phyloP scores from a whole-genome alignment of 116 monocot genomes.

The Phalaenopsis hybrid region DNA sequence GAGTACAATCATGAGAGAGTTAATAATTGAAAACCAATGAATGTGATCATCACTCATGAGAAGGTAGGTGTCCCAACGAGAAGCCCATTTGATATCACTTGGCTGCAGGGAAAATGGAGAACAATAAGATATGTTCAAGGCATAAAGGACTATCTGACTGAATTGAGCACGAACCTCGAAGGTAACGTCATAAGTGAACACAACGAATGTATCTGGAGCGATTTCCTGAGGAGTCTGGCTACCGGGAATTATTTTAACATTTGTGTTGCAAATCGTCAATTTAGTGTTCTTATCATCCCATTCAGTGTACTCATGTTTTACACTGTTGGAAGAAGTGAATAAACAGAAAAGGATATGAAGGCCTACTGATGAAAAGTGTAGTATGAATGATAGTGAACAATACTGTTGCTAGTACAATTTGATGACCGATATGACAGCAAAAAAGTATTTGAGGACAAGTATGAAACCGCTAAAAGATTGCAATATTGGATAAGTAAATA shows the following conservation, averaged over 20 bases:
- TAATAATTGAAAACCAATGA: slow-evolving; percentile 84
- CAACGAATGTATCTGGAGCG: slow-evolving; percentile 30
- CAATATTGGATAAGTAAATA: no score
- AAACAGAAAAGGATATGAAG: no score
- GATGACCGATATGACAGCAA: no score
- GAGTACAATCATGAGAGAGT: slow-evolving; percentile 77
- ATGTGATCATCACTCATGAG: slow-evolving; percentile 76
- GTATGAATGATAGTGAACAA: no score
- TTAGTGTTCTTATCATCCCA: slow-evolving; percentile 61
- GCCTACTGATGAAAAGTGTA: no score
- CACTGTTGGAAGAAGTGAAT: slow-evolving; percentile 19
- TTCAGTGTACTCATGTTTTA: slow-evolving; percentile 39
- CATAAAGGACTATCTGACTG: no score
- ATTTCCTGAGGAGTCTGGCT: slow-evolving; percentile 42
- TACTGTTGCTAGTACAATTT: no score
- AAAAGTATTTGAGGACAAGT: no score
- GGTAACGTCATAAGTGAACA: slow-evolving; percentile 60
- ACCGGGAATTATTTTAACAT: slow-evolving; percentile 32
- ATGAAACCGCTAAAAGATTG: no score
- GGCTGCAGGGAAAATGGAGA: slow-evolving; percentile 26
- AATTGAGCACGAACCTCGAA: slow-evolving; percentile 32
- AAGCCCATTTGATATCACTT: slow-evolving; percentile 71
- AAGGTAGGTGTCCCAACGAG: slow-evolving; percentile 80
- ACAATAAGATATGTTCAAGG: neutral
- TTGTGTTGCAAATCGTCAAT: slow-evolving; percentile 49